Conservation (phyloP, 257 asterid genomes). For the Cinchona pubescens region DNA sequence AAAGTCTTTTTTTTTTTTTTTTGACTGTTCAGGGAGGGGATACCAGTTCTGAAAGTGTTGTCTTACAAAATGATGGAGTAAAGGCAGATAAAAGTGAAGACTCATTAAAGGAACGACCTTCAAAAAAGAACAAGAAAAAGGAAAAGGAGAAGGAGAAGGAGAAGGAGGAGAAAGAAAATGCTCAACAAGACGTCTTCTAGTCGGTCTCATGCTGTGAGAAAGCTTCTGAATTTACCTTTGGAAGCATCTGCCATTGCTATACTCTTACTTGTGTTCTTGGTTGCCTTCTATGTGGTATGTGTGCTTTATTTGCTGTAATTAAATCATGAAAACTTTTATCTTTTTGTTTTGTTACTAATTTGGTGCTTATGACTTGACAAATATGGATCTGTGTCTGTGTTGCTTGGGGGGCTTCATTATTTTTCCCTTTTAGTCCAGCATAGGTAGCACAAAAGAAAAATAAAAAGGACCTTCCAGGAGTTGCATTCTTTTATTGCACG, state of each 20-base stretch:
- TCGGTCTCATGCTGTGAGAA: constrained; percentile 31
- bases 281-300: constrained; percentile 93
- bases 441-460: neutral
- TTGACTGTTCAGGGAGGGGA: constrained; percentile 71
- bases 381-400: neutral
- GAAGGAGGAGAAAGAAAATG: constrained; percentile 31
- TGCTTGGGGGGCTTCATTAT: neutral
- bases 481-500: neutral
- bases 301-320: neutral
- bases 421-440: neutral
- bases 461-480: neutral
- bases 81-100: constrained; percentile 71
- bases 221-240: constrained; percentile 65
- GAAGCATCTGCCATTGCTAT: constrained; percentile 76
- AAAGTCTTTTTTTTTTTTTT: constrained; percentile 17
- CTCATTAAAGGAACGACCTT: constrained; percentile 59
- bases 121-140: constrained; percentile 71
- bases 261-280: constrained; percentile 74
- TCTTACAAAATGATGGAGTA: constrained; percentile 40
- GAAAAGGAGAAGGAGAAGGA: constrained; percentile 60
- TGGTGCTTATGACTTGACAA: neutral
- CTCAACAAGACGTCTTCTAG: constrained; percentile 25
- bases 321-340: neutral
- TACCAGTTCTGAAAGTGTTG: constrained; percentile 31
- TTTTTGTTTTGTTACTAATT: neutral